These are phyloP conservation scores for Paralagenidium karlingii DNA, from an alignment of 352 stramenopile species.

Conservation along the genomic window DNA sequence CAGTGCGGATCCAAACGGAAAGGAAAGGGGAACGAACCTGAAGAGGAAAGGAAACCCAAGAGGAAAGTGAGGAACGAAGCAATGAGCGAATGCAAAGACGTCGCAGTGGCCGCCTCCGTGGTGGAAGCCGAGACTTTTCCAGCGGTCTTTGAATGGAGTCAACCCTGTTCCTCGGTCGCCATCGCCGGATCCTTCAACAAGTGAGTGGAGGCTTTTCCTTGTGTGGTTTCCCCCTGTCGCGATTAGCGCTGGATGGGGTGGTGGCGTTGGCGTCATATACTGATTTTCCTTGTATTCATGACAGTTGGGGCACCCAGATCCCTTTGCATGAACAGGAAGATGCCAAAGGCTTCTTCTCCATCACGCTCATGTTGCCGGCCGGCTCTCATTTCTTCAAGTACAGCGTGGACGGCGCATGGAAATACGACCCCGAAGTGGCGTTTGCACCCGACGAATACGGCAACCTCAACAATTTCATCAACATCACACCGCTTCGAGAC, in stretches of 20 bases:
- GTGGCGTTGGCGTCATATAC: background rate
- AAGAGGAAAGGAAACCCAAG: too few relatives aligned
- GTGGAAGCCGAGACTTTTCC: too few relatives aligned
- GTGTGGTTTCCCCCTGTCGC: background rate
- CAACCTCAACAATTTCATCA: slow-evolving; percentile 85
- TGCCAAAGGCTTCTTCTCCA: slow-evolving; percentile 8
- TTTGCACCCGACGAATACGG: slow-evolving; percentile 75
- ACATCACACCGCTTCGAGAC: slow-evolving; percentile 18
- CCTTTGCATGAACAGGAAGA: slow-evolving; percentile 13
- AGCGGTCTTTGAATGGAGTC: slow-evolving; percentile 44
- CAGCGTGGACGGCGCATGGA: slow-evolving; percentile 64
- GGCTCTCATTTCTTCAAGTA: slow-evolving; percentile 73
- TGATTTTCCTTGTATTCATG: slow-evolving; percentile 3
- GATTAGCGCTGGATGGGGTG: background rate
- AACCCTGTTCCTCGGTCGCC: slow-evolving; percentile 31
- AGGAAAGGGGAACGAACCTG: too few relatives aligned
- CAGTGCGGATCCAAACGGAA: too few relatives aligned
- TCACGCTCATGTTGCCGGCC: slow-evolving; percentile 45
- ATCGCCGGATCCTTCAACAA: slow-evolving; percentile 79
- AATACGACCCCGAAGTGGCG: slow-evolving; percentile 72
- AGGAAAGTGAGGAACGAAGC: too few relatives aligned
- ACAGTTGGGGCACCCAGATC: slow-evolving; percentile 71
- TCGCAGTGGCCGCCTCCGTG: too few relatives aligned
- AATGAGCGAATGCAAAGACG: too few relatives aligned
- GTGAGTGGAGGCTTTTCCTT: slow-evolving; percentile 17